Conservation (phyloP, 2,329 filamentous ascomycete species). For the Monilinia vaccinii-corymbosi region DNA sequence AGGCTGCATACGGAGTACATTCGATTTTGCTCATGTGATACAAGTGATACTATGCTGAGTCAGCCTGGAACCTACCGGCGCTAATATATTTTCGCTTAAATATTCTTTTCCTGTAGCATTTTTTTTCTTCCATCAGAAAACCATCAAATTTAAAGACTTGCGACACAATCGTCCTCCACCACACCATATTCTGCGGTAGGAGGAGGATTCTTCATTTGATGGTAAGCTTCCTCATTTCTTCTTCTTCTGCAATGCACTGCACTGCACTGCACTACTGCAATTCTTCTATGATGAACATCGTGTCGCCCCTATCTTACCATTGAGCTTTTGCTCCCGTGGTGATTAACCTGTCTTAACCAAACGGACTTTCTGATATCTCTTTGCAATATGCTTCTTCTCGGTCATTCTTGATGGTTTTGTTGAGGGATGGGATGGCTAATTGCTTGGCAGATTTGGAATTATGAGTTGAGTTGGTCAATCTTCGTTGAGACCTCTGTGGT, state of each 20-base stretch:
- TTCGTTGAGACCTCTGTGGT: not conserved
- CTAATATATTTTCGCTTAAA: constrained; percentile 3
- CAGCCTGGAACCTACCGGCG: constrained; percentile 1
- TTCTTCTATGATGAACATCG: constrained; percentile 42
- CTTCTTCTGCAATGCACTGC: too few relatives aligned
- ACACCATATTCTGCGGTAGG: not conserved
- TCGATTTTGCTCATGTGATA: not conserved
- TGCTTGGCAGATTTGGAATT: constrained; percentile 9
- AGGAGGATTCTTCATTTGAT: not conserved
- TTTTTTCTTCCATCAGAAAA: not conserved
- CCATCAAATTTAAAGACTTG: not conserved
- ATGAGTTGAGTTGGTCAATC: not conserved
- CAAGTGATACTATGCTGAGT: not conserved
- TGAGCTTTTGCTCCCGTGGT: constrained; percentile 37
- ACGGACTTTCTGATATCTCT: constrained; percentile 41
- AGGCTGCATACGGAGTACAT: not conserved
- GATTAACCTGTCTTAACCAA: constrained; percentile 51
- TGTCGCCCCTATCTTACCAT: constrained; percentile 52
- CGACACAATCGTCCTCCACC: not conserved
- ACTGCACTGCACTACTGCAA: too few relatives aligned
- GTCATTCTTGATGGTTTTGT: not conserved
- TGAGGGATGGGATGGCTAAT: constrained; percentile 14
- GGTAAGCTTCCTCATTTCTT: constrained; percentile 9
- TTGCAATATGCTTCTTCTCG: not conserved
- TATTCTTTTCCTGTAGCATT: not conserved